Conservation (phyloP, 805 yeast genomes). For the Ogataea sp. region DNA sequence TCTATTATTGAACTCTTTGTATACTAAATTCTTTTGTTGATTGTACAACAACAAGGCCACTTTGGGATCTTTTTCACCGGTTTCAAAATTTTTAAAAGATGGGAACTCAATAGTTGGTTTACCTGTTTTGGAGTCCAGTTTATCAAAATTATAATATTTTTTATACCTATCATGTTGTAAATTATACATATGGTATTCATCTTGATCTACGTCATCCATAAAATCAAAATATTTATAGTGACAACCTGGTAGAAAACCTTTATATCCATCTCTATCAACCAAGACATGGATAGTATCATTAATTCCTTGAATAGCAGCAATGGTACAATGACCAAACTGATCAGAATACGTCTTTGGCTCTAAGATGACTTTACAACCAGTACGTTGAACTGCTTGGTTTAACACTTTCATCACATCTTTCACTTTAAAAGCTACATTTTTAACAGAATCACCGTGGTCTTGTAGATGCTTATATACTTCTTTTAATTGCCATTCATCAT, state of each 20-base stretch:
- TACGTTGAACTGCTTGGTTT: constrained; percentile 38
- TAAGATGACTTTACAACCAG: constrained; percentile 31
- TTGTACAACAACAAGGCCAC: background rate
- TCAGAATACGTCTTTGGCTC: constrained; percentile 17
- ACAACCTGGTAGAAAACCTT: constrained; percentile 20
- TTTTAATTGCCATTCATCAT: constrained; percentile 4
- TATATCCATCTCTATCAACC: constrained; percentile 32
- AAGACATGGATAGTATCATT: constrained; percentile 70
- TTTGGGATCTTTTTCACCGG: background rate
- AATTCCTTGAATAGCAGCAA: constrained; percentile 43
- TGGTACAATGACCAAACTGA: constrained; percentile 37
- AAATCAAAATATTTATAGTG: constrained; percentile 3
- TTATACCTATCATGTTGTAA: background rate
- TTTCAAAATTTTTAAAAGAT: background rate
- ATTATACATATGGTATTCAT: too few relatives aligned
- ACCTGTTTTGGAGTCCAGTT: background rate
- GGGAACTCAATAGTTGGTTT: background rate
- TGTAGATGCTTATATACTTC: constrained; percentile 38
- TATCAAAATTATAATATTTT: too few relatives aligned
- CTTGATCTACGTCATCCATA: background rate
- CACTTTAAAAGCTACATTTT: constrained; percentile 66
- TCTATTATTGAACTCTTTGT: background rate
- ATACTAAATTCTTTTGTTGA: background rate
- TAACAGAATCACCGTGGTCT: constrained; percentile 74
- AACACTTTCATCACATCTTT: constrained; percentile 37